phyloP scores from a whole-genome alignment of 2,329 filamentous ascomycete species.

The Taxawa tesnikishii region DNA sequence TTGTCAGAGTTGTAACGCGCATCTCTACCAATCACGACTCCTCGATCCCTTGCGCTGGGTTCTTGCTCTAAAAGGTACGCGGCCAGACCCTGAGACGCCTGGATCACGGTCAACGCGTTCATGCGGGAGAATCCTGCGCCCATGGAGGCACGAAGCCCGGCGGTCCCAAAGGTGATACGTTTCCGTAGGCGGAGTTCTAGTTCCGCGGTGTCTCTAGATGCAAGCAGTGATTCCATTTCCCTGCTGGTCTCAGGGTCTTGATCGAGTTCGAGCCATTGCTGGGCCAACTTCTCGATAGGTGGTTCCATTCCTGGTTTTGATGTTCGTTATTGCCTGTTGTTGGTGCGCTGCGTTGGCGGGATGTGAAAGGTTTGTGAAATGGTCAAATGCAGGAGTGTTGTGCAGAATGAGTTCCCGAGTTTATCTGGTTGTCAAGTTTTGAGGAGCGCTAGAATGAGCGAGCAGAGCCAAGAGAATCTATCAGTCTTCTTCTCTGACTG shows the following conservation, averaged over 20 bases:
- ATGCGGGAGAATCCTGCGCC: constrained; percentile 47
- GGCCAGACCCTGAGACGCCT: constrained; percentile 54
- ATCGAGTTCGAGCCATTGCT: constrained; percentile 48
- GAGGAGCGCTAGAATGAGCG: too few species aligned
- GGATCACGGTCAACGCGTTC: constrained; percentile 23
- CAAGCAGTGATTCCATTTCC: constrained; percentile 41
- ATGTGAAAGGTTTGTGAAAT: too few species aligned
- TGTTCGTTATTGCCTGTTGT: too few species aligned
- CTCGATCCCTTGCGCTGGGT: constrained; percentile 23
- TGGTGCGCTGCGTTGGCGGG: too few species aligned
- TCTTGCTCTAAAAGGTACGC: constrained; percentile 41
- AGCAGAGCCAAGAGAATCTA: too few species aligned
- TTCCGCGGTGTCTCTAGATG: constrained; percentile 30
- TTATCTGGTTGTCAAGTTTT: too few species aligned
- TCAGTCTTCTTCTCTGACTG: too few species aligned
- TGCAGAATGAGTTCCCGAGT: too few species aligned
- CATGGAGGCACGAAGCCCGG: constrained; percentile 52
- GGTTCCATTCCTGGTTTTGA: too few species aligned
- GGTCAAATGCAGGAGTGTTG: too few species aligned
- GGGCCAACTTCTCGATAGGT: constrained; percentile 33
- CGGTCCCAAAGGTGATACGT: constrained; percentile 50
- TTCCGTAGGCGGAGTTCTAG: constrained; percentile 40
- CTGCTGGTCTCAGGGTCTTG: constrained; percentile 39
- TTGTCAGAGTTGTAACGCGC: constrained; percentile 49
- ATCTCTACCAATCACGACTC: constrained; percentile 51